Evolutionary conservation across 306 rosid species (phyloP), one percentile per base, ranked within the genome.

Genomic region (Heteromeles arbutifolia): DNA sequence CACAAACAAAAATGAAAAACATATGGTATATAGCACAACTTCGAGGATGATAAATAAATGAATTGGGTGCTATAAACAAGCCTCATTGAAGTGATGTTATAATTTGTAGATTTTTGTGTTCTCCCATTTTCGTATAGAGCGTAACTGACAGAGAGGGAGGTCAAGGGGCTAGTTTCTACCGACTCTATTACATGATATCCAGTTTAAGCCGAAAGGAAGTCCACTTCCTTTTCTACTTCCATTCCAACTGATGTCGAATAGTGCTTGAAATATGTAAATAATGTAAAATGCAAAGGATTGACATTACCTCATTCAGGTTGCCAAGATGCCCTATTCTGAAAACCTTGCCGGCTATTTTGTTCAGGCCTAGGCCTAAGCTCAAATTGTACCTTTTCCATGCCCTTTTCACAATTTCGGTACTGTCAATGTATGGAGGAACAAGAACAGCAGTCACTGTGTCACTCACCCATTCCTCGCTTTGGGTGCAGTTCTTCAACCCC

Each of bases 321-420:
- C 99, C 99, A 62, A 96, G 93, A 75, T 96, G 99, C 50, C 99
- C 99, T 80, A 96, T 96, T 87, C 99, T 87, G 93, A 96, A 96
- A 82, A 92, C 98, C 83, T 90, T 96, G 13, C 99, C 99, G 70
- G 99, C 96, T 34, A 92, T 79, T 85, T 96, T 96, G 96, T 96
- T 96, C 4, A 96, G 85, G 84, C 99, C 99, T 15, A 96, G 88
- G 70, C 99, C 99, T 82, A 96, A 87, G 90, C 92, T 92, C 88
- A 96, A 29, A 57, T 96, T 96, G 97, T 92, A 95, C 80, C 96
- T 87, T 80, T 87, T 88, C 98, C 98, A 95, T 44, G 76, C 97
- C 83, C 93, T 89, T 89, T 79, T 95, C 34, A 95, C 97, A 78
- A 95, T 76, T 78, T 92, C 97, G 39, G 96, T 7, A 84, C 97